These are phyloP conservation scores for Graphiopsis chlorocephala DNA, from an alignment of 2,329 filamentous ascomycete species.

Conservation along the genomic window DNA sequence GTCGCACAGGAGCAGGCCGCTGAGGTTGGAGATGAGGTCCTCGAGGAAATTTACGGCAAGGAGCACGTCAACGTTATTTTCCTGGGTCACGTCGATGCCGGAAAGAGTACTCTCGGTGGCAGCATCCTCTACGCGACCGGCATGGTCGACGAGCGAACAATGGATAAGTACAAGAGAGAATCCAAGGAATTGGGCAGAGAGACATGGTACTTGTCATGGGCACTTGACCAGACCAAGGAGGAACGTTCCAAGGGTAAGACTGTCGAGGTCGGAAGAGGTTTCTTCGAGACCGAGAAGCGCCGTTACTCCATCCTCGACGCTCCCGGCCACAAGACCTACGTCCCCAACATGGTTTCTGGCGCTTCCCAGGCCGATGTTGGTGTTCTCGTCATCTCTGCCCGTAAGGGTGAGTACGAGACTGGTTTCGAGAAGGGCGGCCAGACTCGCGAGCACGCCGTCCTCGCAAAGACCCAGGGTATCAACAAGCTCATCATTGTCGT, in stretches of 20 bases:
- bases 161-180: constrained; percentile 97
- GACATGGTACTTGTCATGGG: constrained; percentile 99
- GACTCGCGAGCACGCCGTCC: constrained; percentile 94
- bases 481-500: constrained; percentile 93
- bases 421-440: constrained; percentile 96
- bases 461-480: constrained; percentile 97
- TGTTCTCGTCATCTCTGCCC: constrained; percentile 90
- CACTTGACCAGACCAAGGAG: constrained; percentile 93
- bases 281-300: constrained; percentile 95
- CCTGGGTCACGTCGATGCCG: constrained; percentile 96
- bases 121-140: constrained; percentile 90
- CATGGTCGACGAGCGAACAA: constrained; percentile 98
- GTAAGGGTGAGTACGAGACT: constrained; percentile 98
- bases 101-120: constrained; percentile 93
- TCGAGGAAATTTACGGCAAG: constrained; percentile 96
- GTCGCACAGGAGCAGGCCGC: constrained; percentile 78
- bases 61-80: constrained; percentile 94
- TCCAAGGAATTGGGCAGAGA: constrained; percentile 95
- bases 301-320: constrained; percentile 96
- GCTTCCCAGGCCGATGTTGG: constrained; percentile 82
- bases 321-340: constrained; percentile 95
- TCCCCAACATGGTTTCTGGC: constrained; percentile 91
- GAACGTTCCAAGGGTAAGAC: constrained; percentile 96
- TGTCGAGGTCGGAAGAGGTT: constrained; percentile 91
- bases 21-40: constrained; percentile 75